Evolutionary conservation across 2,329 filamentous ascomycete species (phyloP), one percentile per base, ranked within the genome.

Genomic region (Epichloe typhina): DNA sequence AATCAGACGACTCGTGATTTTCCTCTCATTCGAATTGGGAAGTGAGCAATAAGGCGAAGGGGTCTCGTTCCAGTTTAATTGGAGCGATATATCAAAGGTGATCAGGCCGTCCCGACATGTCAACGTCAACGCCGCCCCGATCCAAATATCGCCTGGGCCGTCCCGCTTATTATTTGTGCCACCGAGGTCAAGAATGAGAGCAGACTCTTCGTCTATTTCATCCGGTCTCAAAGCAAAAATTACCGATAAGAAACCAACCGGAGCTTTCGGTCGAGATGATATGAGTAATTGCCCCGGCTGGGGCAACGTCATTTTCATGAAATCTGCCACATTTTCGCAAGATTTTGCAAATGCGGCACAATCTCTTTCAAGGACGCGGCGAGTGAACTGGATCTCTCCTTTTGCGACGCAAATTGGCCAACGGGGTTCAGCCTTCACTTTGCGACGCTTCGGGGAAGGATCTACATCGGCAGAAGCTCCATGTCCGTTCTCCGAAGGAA

Each of bases 31-130:
- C 0, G 49, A 50, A 36, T 51, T 61, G 41, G 66, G 63, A n/a
- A 69, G 54, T 1, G 54, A 44, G n/a, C 55, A 51, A 43, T 61
- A 61, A 3, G 64, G 61, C 5, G 64, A 63, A 3, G 56, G 57
- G 0, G 69, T 68, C 31, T 66, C 59, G 52, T 72, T 73, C 72
- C 73, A 76, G 35, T 68, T 64, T 15, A 74, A 57, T 21, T 62
- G 55, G 31, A 72, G 58, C 3, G 53, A 55, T 37, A 74, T 56
- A 12, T 55, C 57, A 23, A 73, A 35, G 3, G 53, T 55, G 3
- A 66, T 59, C 45, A 54, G 52, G 2, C 53, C 57, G 6, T 56
- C 56, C 5, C 53, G 56, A 47, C 59, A 58, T 8, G 66, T 55
- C 13, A 73, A 50, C 4, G 50, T 49, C 19, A 71, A 50, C 35